phyloP scores from a whole-genome alignment of 2,329 filamentous ascomycete species.

The Macrophomina pseudophaseolina region DNA sequence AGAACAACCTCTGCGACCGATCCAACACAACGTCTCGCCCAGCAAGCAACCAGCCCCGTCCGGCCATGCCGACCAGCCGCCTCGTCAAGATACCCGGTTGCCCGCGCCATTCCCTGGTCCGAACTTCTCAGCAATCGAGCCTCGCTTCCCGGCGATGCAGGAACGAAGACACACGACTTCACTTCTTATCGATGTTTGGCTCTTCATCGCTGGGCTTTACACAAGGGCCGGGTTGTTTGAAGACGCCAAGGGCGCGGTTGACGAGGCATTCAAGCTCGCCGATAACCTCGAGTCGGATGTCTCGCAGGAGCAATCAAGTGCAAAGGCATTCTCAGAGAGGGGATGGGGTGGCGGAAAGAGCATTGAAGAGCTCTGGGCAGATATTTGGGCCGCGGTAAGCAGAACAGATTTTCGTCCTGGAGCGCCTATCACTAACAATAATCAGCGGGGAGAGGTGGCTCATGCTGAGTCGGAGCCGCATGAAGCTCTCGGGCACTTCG shows the following conservation, averaged over 20 bases:
- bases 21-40: conserved; percentile 48
- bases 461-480: conserved; percentile 67
- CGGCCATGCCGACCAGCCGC: conserved; percentile 48
- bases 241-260: conserved; percentile 78
- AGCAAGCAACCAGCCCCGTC: conserved; percentile 43
- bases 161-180: conserved; percentile 61
- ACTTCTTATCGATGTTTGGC: conserved; percentile 79
- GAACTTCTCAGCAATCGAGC: conserved; percentile 45
- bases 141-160: conserved; percentile 57
- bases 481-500: conserved; percentile 76
- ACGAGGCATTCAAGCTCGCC: conserved; percentile 80
- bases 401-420: background rate
- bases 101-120: conserved; percentile 46
- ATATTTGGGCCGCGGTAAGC: conserved; percentile 80
- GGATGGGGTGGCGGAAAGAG: conserved; percentile 83
- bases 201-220: conserved; percentile 88
- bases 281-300: conserved; percentile 72
- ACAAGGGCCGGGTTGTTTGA: conserved; percentile 78
- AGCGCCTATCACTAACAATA: conserved; percentile 30
- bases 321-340: conserved; percentile 64
- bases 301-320: conserved; percentile 65
- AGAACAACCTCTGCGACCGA: conserved; percentile 44
- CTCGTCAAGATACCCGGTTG: conserved; percentile 50
- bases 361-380: conserved; percentile 82
- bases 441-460: conserved; percentile 70